phyloP scores from a whole-genome alignment of 2,329 filamentous ascomycete species.

The Lecanicillium sp. region DNA sequence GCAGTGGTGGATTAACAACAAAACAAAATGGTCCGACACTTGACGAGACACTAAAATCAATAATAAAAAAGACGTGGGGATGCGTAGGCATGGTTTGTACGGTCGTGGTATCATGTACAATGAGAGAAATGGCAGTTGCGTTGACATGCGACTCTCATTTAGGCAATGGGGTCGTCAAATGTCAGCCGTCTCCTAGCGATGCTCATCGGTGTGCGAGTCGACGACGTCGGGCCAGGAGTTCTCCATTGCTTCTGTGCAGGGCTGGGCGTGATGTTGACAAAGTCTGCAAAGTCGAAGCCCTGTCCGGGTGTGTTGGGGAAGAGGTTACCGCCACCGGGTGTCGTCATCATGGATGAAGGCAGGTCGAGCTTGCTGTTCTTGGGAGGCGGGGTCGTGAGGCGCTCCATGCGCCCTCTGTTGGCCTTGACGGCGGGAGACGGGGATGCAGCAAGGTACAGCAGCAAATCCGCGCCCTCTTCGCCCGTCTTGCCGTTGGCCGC shows the following conservation, averaged over 20 bases:
- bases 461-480: slow-evolving; percentile 74
- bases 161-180: slow-evolving; percentile 68
- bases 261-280: slow-evolving; percentile 94
- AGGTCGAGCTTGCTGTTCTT: slow-evolving; percentile 61
- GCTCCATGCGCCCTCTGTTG: slow-evolving; percentile 53
- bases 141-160: neutral
- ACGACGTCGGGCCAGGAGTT: slow-evolving; percentile 58
- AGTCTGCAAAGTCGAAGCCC: slow-evolving; percentile 88
- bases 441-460: slow-evolving; percentile 83
- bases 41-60: neutral
- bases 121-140: slow-evolving; percentile 12
- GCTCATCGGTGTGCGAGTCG: slow-evolving; percentile 52
- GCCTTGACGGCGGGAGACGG: slow-evolving; percentile 71
- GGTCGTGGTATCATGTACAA: slow-evolving; percentile 31
- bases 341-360: slow-evolving; percentile 85
- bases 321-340: slow-evolving; percentile 64
- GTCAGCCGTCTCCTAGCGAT: slow-evolving; percentile 72
- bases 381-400: slow-evolving; percentile 70
- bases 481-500: slow-evolving; percentile 50
- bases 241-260: slow-evolving; percentile 88
- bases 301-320: slow-evolving; percentile 75
- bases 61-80: neutral
- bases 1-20: neutral
- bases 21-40: neutral
- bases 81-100: slow-evolving; percentile 20